phyloP scores from a whole-genome alignment of 441 rosid species.

The Gossypium lobatum region DNA sequence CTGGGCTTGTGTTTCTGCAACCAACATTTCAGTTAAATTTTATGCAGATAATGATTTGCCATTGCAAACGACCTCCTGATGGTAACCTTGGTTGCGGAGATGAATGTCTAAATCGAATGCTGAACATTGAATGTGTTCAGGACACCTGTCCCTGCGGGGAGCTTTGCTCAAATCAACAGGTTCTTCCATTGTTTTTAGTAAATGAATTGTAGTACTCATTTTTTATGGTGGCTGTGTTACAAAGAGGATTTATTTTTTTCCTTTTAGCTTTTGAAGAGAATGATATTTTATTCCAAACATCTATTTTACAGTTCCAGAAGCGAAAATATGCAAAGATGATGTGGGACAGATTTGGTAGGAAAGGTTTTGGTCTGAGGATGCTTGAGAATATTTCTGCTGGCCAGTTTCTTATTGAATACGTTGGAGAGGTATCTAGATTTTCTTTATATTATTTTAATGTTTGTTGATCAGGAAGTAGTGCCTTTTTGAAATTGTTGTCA shows the following conservation, averaged over 20 bases:
- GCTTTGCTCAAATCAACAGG: constrained; percentile 69
- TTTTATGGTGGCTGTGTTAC: neutral
- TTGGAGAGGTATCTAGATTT: constrained; percentile 75
- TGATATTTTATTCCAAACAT: constrained; percentile 20
- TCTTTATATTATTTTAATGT: neutral
- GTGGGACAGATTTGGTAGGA: constrained; percentile 82
- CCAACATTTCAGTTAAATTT: constrained; percentile 14
- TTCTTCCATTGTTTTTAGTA: constrained; percentile 15
- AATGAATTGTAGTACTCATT: neutral
- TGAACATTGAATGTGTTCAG: constrained; percentile 89
- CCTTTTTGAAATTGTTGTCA: neutral
- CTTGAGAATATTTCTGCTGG: constrained; percentile 68
- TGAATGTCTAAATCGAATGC: constrained; percentile 91
- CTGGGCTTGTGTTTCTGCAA: constrained; percentile 6
- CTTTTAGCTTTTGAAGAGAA: constrained; percentile 9
- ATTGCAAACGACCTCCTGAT: constrained; percentile 62
- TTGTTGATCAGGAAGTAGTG: neutral
- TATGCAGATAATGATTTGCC: constrained; percentile 90
- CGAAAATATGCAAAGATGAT: constrained; percentile 67
- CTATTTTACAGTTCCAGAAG: constrained; percentile 77
- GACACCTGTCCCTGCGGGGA: constrained; percentile 93
- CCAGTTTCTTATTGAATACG: constrained; percentile 86
- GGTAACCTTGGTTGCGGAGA: constrained; percentile 81
- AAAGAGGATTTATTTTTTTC: constrained; percentile 8
- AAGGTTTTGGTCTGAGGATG: constrained; percentile 89